These are phyloP conservation scores for Nemania sp. DNA, from an alignment of 2,329 filamentous ascomycete genomes.

Conservation along the genomic window DNA sequence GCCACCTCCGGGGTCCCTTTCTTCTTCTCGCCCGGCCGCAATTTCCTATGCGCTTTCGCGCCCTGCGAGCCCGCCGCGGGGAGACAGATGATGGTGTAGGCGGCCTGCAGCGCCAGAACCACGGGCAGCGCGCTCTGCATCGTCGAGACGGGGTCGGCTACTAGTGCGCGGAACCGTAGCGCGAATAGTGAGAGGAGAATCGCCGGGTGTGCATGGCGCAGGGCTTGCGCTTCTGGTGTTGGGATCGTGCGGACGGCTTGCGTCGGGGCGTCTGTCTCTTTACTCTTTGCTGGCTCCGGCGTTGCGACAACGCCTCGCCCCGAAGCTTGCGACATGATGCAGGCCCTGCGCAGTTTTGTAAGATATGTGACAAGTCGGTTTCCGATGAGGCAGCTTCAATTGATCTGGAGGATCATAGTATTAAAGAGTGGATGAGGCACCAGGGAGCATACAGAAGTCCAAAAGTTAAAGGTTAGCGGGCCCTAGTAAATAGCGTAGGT, in stretches of 20 bases:
- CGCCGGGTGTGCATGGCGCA: constrained; percentile 75
- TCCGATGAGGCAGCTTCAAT: not conserved
- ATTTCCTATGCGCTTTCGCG: constrained; percentile 60
- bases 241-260: constrained; percentile 56
- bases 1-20: constrained; percentile 57
- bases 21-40: constrained; percentile 66
- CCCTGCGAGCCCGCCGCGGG: constrained; percentile 67
- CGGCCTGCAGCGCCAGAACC: constrained; percentile 72
- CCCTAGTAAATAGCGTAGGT: no score
- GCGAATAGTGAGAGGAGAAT: constrained; percentile 74
- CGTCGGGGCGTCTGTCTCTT: constrained; percentile 47
- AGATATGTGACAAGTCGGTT: not conserved
- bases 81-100: constrained; percentile 72
- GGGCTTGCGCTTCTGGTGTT: constrained; percentile 57
- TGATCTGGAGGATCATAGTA: not conserved
- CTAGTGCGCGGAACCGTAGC: constrained; percentile 73
- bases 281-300: constrained; percentile 48
- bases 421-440: constrained; percentile 18
- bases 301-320: constrained; percentile 45
- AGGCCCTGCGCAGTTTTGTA: constrained; percentile 5
- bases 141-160: constrained; percentile 75
- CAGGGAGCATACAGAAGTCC: constrained; percentile 6
- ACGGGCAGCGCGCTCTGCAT: constrained; percentile 72
- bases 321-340: constrained; percentile 55
- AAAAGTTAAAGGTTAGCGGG: not conserved